These are phyloP conservation scores for Arthrinium phaeospermum DNA, from an alignment of 2,329 filamentous ascomycete genomes.

Conservation along the genomic window DNA sequence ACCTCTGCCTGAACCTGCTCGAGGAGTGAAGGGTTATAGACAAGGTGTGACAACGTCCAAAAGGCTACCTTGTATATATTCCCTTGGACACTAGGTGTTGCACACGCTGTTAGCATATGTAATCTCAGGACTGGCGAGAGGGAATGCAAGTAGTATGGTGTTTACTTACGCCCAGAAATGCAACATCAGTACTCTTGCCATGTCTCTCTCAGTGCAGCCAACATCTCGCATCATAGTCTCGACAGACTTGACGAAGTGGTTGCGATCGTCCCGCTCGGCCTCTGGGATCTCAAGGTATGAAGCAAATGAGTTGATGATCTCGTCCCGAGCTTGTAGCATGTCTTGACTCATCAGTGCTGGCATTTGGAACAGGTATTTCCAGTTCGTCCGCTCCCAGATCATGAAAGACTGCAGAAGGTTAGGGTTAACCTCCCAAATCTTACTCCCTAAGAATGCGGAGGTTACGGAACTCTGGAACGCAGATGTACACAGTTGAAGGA, in stretches of 20 bases:
- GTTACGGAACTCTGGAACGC: background rate
- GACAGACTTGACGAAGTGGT: background rate
- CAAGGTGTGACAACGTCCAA: background rate
- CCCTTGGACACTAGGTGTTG: background rate
- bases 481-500: background rate
- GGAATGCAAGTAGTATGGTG: too few relatives aligned
- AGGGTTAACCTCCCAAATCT: background rate
- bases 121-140: too few relatives aligned
- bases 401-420: background rate
- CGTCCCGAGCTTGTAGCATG: background rate
- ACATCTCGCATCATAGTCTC: background rate
- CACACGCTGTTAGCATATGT: too few relatives aligned
- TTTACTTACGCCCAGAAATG: background rate
- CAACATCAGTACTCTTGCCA: background rate
- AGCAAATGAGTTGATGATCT: background rate
- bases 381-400: background rate
- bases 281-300: background rate
- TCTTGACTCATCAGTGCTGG: background rate
- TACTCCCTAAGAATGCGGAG: background rate
- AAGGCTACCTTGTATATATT: background rate
- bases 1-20: background rate
- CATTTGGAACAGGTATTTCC: background rate
- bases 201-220: background rate
- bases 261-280: background rate
- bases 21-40: background rate